Evolutionary conservation across 106 monocot species (phyloP).

Genomic region (Dioscorea zingiberensis): DNA sequence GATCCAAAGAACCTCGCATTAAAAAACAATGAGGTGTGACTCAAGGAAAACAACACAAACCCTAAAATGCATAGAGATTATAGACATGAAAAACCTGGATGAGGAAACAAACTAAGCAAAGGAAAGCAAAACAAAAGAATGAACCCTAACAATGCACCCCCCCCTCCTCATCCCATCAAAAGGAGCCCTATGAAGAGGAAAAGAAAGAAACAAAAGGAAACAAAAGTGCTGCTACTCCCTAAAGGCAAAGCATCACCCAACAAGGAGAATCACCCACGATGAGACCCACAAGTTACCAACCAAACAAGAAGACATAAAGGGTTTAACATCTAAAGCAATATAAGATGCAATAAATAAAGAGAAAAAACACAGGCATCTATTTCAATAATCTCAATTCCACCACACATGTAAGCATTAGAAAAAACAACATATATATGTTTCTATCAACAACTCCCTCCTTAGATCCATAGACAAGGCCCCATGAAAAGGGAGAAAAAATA

Average conservation of each 20-base stretch:
- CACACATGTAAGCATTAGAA: not conserved
- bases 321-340: not conserved
- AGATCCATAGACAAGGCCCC: no score
- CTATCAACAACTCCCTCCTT: no score
- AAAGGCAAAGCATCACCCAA: not conserved
- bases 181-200: not conserved
- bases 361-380: not conserved
- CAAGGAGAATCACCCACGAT: no score
- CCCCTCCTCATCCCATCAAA: not conserved
- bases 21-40: not conserved
- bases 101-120: not conserved
- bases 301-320: not conserved
- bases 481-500: no score
- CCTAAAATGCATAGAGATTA: not conserved
- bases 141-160: not conserved
- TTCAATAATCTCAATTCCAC: not conserved
- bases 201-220: not conserved
- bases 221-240: not conserved
- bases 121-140: not conserved
- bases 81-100: not conserved
- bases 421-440: not conserved
- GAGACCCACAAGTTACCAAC: no score
- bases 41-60: not conserved
- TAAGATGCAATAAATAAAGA: not conserved
- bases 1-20: not conserved